A percentile compares a stretch with the other conserved stretches of the same genome.
Conservation (phyloP, 129 eudicot genomes). For the Flaveria ramosissima region DNA sequence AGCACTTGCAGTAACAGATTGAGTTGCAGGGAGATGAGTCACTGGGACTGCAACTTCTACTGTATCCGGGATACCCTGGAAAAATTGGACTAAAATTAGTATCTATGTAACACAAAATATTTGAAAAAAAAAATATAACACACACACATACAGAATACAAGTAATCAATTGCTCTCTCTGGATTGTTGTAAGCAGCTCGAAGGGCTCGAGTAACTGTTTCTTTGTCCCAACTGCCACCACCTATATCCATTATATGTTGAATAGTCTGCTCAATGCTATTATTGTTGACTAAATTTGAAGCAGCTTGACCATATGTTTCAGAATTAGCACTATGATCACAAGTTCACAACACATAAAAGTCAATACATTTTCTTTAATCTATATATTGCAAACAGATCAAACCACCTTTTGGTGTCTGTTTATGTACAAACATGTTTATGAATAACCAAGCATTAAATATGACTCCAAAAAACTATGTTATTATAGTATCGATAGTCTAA, state of each 20-base stretch:
- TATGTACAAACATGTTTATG: neutral
- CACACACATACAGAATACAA: conserved; percentile 66
- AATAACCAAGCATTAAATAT: neutral
- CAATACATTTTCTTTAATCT: neutral
- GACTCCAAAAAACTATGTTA: neutral
- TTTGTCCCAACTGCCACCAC: conserved; percentile 95
- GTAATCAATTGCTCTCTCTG: conserved; percentile 94
- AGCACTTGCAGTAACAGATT: conserved; percentile 35
- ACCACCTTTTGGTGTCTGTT: neutral
- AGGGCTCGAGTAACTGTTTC: conserved; percentile 91
- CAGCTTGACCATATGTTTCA: conserved; percentile 68
- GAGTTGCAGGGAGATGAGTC: conserved; percentile 53
- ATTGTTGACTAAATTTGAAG: conserved; percentile 66
- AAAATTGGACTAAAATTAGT: conserved; percentile 1
- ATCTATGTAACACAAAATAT: neutral
- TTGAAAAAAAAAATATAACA: neutral
- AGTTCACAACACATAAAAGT: conserved; percentile 1
- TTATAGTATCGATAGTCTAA: neutral
- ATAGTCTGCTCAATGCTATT: conserved; percentile 68
- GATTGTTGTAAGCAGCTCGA: conserved; percentile 95
- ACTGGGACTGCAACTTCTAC: conserved; percentile 75
- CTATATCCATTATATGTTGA: conserved; percentile 88
- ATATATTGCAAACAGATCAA: neutral
- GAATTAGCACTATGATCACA: conserved; percentile 61
- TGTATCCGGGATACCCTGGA: conserved; percentile 84